phyloP scores from a whole-genome alignment of 108 stramenopile genomes.

The Cyclotella kingstonii region DNA sequence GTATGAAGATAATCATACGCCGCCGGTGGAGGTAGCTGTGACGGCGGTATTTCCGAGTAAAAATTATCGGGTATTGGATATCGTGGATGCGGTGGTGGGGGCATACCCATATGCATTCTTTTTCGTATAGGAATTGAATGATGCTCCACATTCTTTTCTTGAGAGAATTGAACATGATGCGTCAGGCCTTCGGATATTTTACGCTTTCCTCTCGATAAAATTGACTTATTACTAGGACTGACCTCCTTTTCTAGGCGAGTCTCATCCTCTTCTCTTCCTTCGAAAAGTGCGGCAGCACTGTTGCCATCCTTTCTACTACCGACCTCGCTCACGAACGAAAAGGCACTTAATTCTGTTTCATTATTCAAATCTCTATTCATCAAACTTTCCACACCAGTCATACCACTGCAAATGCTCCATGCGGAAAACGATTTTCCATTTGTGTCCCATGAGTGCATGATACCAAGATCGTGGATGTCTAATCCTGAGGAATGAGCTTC shows the following conservation, averaged over 20 bases:
- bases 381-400: slow-evolving; percentile 18
- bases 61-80: too few relatives aligned
- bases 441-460: slow-evolving; percentile 27
- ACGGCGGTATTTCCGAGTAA: background rate
- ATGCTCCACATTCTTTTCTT: slow-evolving; percentile 1
- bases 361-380: slow-evolving; percentile 4
- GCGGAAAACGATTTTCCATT: slow-evolving; percentile 3
- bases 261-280: background rate
- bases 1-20: slow-evolving; percentile 13
- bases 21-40: background rate
- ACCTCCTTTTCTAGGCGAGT: background rate
- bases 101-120: background rate
- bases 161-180: slow-evolving; percentile 25
- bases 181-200: slow-evolving; percentile 7
- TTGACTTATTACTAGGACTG: slow-evolving; percentile 12
- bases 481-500: too few relatives aligned
- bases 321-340: slow-evolving; percentile 14
- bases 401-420: slow-evolving; percentile 31
- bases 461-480: slow-evolving; percentile 10
- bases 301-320: background rate
- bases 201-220: slow-evolving; percentile 22
- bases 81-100: slow-evolving; percentile 6
- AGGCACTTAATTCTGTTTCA: slow-evolving; percentile 11
- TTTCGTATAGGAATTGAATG: background rate
- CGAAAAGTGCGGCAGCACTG: too few relatives aligned